Base-by-base conservation (phyloP, 345 rosid species). In the Citrus medica region DNA sequence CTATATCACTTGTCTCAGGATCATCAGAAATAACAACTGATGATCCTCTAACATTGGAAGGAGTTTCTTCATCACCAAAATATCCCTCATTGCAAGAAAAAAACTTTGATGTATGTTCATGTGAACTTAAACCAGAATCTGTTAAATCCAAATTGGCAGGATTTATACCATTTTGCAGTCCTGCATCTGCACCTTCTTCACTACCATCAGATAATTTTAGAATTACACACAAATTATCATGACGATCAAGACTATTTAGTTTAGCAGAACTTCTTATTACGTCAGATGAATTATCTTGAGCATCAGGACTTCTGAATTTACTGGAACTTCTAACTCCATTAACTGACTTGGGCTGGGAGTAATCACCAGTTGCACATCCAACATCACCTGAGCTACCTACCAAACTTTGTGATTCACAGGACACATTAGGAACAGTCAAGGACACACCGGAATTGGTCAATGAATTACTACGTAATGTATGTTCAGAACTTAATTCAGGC, bases 21-120 rank as follows among this genome's bases (percentile, higher is more conserved):
- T 78, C 92, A 71, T 56, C 75, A 82, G 92, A 96, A 79, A 85
- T 89, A 74, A 93, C 97, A 61, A 24, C 24, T 66, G 92, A 87
- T 4, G 81, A 80, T 71, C 78, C 89, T 77, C 69, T 84, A 40
- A 64, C 82, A 80, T 88, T 90, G 62, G 55, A 56, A 55, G 74
- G 84, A 73, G 76, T 70, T 40, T 22, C 84, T 71, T 73, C 78
- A 38, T 72, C 80, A 2, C 38, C 9, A 65, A 14, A 67, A 28
- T 79, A 82, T 59, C 86, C 90, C 77, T 81, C 90, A 63, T 67
- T 69, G 72, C 77, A 73, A 17, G 86, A 87, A 78, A 79, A 82
- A 30, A 79, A 82, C 65, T 79, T 85, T 2, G 89, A 85, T 12
- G 89, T 87, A 59, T 8, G 51, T 56, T 74, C 25, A 16, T 28